These are phyloP conservation scores for Aegle marmelos DNA, from an alignment of 345 rosid genomes.

Conservation along the genomic window DNA sequence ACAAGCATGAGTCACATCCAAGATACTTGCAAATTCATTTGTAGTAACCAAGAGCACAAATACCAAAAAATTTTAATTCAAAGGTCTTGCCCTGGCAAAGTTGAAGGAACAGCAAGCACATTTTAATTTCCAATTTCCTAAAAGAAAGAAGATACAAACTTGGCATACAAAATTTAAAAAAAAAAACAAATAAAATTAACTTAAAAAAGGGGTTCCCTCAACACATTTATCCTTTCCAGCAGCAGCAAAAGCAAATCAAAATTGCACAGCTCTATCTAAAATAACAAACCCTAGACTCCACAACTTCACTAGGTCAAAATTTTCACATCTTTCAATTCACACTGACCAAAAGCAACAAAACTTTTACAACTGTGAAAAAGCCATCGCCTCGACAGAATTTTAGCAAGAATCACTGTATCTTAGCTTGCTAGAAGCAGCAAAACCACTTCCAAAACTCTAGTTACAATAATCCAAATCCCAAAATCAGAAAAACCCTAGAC, in stretches of 20 bases:
- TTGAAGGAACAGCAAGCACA: background rate
- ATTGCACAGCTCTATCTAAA: background rate
- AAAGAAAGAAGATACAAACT: background rate
- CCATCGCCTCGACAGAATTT: background rate
- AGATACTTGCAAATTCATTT: background rate
- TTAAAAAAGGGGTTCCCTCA: background rate
- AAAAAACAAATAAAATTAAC: background rate
- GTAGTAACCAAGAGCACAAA: background rate
- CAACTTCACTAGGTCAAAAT: background rate
- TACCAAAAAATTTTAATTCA: background rate
- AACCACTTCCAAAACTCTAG: conserved; percentile 8
- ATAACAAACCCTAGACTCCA: background rate
- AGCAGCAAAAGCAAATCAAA: background rate
- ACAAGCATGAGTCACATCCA: background rate
- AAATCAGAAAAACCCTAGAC: conserved; percentile 30
- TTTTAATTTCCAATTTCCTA: conserved; percentile 2
- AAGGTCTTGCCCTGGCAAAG: background rate
- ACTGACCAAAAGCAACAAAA: background rate
- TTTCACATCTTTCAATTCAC: background rate
- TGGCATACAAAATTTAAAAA: background rate
- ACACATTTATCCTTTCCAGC: background rate
- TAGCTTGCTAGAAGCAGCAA: background rate
- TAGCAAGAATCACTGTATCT: background rate
- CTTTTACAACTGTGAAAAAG: background rate
- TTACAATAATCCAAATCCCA: background rate